These are phyloP conservation scores for Musa troglodytarum DNA, from an alignment of 176 grass and related monocot genomes.

Conservation along the genomic window DNA sequence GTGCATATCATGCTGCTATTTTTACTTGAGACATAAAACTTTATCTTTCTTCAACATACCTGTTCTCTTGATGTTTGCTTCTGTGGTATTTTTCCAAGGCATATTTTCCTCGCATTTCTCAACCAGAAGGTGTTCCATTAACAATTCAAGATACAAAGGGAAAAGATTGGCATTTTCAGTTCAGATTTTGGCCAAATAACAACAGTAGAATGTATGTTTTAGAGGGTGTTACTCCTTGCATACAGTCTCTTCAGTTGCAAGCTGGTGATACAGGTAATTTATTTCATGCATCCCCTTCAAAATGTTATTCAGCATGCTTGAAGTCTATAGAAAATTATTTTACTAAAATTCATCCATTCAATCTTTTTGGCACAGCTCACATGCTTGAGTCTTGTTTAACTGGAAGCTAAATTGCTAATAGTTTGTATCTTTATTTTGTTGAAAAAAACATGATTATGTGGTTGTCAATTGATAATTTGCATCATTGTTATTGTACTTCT, in stretches of 20 bases:
- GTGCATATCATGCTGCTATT: neutral
- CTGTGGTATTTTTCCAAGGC: conserved; percentile 40
- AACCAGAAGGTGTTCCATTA: conserved; percentile 96
- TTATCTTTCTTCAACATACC: neutral
- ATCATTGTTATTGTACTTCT: too few relatives aligned
- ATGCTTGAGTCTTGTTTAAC: too few relatives aligned
- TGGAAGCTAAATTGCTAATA: too few relatives aligned
- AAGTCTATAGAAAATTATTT: neutral
- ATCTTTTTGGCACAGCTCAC: too few relatives aligned
- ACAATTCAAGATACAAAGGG: conserved; percentile 98
- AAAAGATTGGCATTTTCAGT: conserved; percentile 99
- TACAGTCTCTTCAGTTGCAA: conserved; percentile 97
- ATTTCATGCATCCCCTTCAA: conserved; percentile 1
- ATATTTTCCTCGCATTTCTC: conserved; percentile 99
- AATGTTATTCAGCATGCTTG: neutral
- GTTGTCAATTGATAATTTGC: too few relatives aligned
- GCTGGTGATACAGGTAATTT: conserved; percentile 95
- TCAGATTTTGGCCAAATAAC: conserved; percentile 98
- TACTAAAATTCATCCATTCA: neutral
- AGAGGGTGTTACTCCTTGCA: conserved; percentile 97
- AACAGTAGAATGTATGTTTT: conserved; percentile 99
- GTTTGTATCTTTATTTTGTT: too few relatives aligned
- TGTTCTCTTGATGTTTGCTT: neutral
- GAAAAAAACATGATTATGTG: too few relatives aligned
- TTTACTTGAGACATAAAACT: neutral